These are phyloP conservation scores for Microdochium trichocladiopsis DNA, from an alignment of 2,329 filamentous ascomycete species.

Conservation along the genomic window DNA sequence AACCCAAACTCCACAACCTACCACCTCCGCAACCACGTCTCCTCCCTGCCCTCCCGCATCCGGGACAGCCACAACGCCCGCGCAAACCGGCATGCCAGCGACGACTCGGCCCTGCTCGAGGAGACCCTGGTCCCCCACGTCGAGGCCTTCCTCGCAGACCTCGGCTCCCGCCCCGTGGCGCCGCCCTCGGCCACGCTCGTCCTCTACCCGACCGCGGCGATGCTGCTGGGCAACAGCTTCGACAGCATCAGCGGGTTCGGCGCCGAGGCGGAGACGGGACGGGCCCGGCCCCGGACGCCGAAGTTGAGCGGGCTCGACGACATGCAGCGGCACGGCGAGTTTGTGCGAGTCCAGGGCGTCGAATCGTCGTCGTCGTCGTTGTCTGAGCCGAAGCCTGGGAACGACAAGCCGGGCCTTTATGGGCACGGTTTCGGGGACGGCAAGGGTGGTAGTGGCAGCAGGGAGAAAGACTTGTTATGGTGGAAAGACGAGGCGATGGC, in stretches of 20 bases:
- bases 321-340: slow-evolving; percentile 16
- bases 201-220: slow-evolving; percentile 34
- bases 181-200: slow-evolving; percentile 32
- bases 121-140: slow-evolving; percentile 32
- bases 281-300: slow-evolving; percentile 8
- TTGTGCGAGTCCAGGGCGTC: slow-evolving; percentile 14
- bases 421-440: too few relatives aligned
- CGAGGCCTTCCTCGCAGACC: slow-evolving; percentile 30
- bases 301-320: slow-evolving; percentile 18
- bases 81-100: slow-evolving; percentile 23
- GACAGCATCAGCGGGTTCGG: slow-evolving; percentile 17
- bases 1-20: slow-evolving; percentile 11
- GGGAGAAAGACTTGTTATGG: slow-evolving; percentile 25
- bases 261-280: slow-evolving; percentile 24
- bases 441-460: too few relatives aligned
- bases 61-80: slow-evolving; percentile 22
- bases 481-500: slow-evolving; percentile 41
- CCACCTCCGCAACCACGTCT: slow-evolving; percentile 23
- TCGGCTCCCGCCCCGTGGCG: slow-evolving; percentile 22
- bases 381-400: background rate
- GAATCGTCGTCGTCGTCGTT: background rate
- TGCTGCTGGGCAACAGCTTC: slow-evolving; percentile 12
- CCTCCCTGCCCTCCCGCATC: slow-evolving; percentile 28
- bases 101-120: slow-evolving; percentile 28
- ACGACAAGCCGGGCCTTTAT: too few relatives aligned